Conservation (phyloP, 768 basidiomycete species). For the Chalciporus piperatus region DNA sequence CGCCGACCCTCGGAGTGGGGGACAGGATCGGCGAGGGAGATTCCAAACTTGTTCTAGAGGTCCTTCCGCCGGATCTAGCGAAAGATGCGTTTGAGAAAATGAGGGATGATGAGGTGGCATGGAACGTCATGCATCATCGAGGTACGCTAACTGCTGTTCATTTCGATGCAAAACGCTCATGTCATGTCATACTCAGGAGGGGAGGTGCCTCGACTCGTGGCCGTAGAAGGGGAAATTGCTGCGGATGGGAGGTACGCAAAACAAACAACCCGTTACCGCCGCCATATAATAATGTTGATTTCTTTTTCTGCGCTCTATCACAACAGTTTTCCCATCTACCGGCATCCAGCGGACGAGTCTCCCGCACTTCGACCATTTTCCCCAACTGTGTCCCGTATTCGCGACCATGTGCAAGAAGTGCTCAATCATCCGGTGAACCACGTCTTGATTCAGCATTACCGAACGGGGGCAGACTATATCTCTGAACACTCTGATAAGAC, state of each 20-base stretch:
- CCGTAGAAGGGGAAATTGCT: conserved; percentile 56
- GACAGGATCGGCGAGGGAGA: conserved; percentile 65
- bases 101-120: conserved; percentile 66
- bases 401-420: conserved; percentile 55
- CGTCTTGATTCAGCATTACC: conserved; percentile 80
- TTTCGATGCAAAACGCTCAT: not conserved
- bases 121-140: conserved; percentile 73
- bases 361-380: conserved; percentile 67
- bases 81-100: conserved; percentile 56
- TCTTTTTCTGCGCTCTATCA: not conserved
- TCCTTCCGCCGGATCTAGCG: conserved; percentile 58
- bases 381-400: conserved; percentile 64
- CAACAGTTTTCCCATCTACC: conserved; percentile 70
- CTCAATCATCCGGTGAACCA: conserved; percentile 73
- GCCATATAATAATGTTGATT: conserved; percentile 1
- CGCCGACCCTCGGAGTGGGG: conserved; percentile 31
- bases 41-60: conserved; percentile 52
- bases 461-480: conserved; percentile 76
- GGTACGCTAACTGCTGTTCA: conserved; percentile 38
- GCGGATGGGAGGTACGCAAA: conserved; percentile 46
- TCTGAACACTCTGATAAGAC: conserved; percentile 89
- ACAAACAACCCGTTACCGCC: conserved; percentile 13
- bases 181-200: conserved; percentile 47
- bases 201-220: conserved; percentile 65
- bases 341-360: conserved; percentile 79